These are phyloP conservation scores for Phytophthora litchii DNA, from an alignment of 352 stramenopile genomes.

Conservation along the genomic window DNA sequence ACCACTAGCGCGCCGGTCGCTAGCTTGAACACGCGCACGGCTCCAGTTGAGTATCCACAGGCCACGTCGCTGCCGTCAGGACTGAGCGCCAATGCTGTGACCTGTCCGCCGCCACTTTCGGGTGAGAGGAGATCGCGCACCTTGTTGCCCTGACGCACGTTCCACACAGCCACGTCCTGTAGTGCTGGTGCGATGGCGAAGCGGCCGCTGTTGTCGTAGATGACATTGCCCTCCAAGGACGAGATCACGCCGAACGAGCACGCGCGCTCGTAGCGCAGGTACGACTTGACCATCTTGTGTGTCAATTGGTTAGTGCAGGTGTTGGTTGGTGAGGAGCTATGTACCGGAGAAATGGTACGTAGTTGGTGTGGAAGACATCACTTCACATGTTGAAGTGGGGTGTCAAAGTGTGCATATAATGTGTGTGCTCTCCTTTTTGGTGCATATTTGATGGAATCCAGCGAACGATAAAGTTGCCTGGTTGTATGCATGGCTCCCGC, in stretches of 20 bases:
- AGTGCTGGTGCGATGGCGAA: slow-evolving; percentile 90
- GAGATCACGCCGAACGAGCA: slow-evolving; percentile 92
- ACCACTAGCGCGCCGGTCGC: slow-evolving; percentile 78
- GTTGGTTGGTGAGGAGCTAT: slow-evolving; percentile 19
- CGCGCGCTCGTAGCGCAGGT: slow-evolving; percentile 92
- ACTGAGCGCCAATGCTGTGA: slow-evolving; percentile 79
- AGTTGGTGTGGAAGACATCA: not conserved
- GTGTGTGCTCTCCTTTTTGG: too few relatives aligned
- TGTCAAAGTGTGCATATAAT: not conserved
- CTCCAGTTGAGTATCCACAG: slow-evolving; percentile 85
- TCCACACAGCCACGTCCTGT: slow-evolving; percentile 93
- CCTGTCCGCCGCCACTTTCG: slow-evolving; percentile 58
- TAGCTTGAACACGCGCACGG: slow-evolving; percentile 81
- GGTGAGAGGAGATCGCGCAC: slow-evolving; percentile 66
- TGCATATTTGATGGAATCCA: too few relatives aligned
- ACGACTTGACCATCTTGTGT: slow-evolving; percentile 89
- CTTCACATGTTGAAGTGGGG: not conserved
- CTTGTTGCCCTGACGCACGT: slow-evolving; percentile 88
- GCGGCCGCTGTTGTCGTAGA: slow-evolving; percentile 86
- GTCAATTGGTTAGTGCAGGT: not conserved
- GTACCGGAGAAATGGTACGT: not conserved
- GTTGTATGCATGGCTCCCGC: too few relatives aligned
- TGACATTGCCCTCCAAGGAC: slow-evolving; percentile 87
- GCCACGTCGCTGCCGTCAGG: slow-evolving; percentile 80
- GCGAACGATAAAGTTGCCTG: too few relatives aligned